Conservation (phyloP, 2,329 filamentous ascomycete species). For the Davidsoniella virescens region DNA sequence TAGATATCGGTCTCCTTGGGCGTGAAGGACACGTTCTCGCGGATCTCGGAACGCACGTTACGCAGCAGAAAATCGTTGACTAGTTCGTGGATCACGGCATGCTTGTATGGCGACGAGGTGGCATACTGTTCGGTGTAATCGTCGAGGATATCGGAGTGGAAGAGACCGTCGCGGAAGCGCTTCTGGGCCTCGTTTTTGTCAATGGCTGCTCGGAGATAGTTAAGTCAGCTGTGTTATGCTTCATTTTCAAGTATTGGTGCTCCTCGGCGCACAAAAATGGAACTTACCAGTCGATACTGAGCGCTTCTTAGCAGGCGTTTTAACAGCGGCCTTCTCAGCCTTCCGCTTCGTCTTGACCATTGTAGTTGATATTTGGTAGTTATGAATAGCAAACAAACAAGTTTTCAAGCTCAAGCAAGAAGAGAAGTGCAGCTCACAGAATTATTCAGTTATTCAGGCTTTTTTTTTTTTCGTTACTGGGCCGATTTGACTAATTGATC, state of each 20-base stretch:
- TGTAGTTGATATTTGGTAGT: not conserved
- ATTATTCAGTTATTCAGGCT: not conserved
- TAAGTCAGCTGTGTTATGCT: not conserved
- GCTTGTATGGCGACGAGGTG: constrained; percentile 61
- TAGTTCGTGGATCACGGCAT: constrained; percentile 71
- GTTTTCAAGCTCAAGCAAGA: not conserved
- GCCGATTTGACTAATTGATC: constrained; percentile 9
- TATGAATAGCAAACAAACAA: constrained; percentile 14
- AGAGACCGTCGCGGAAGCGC: constrained; percentile 50
- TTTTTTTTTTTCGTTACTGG: not conserved
- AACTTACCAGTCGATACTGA: constrained; percentile 29
- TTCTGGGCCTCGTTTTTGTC: constrained; percentile 25
- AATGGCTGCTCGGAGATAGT: constrained; percentile 4
- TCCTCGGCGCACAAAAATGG: constrained; percentile 11
- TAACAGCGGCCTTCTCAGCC: constrained; percentile 30
- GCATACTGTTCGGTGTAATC: constrained; percentile 47
- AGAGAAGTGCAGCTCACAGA: constrained; percentile 1
- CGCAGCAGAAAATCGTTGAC: constrained; percentile 72
- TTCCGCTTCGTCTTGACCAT: constrained; percentile 42
- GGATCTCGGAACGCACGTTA: constrained; percentile 74
- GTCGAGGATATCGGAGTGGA: constrained; percentile 40
- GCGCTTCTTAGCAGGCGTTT: constrained; percentile 35
- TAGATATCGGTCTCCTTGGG: constrained; percentile 99
- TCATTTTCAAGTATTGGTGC: constrained; percentile 2
- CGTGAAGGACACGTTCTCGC: constrained; percentile 82